A percentile compares a stretch with the other conserved stretches of the same genome.
Conservation (phyloP, 2,329 filamentous ascomycete genomes). For the Hypocreales sp. region DNA sequence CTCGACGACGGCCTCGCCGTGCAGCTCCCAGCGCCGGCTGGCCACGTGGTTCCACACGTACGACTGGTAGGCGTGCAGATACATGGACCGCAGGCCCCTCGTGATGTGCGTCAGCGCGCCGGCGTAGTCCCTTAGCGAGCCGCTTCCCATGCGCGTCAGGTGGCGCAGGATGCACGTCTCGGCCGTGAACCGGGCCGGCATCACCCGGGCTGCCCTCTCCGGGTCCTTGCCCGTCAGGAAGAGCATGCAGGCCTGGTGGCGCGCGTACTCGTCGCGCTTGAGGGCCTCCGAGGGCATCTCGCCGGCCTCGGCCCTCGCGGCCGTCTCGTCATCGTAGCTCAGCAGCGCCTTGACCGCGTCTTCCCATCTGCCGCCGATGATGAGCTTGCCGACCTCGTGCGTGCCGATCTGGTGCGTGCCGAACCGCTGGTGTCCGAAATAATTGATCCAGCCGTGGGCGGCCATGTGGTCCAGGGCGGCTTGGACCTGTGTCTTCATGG, state of each 20-base stretch:
- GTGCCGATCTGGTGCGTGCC: slow-evolving; percentile 79
- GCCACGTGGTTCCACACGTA: slow-evolving; percentile 83
- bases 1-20: slow-evolving; percentile 58
- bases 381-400: slow-evolving; percentile 68
- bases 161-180: slow-evolving; percentile 69
- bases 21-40: slow-evolving; percentile 63
- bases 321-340: slow-evolving; percentile 49
- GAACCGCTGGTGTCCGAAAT: slow-evolving; percentile 94
- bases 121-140: slow-evolving; percentile 51
- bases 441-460: slow-evolving; percentile 81
- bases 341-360: slow-evolving; percentile 68
- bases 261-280: slow-evolving; percentile 60
- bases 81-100: slow-evolving; percentile 77
- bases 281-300: slow-evolving; percentile 29
- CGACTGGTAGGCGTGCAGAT: slow-evolving; percentile 92
- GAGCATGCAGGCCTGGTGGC: slow-evolving; percentile 62
- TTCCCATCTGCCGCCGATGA: slow-evolving; percentile 68
- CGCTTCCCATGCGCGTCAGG: slow-evolving; percentile 35
- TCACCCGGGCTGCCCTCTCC: slow-evolving; percentile 43
- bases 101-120: slow-evolving; percentile 71
- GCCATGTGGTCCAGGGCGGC: slow-evolving; percentile 51
- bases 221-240: slow-evolving; percentile 50
- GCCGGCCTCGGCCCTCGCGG: slow-evolving; percentile 26
- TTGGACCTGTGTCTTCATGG: slow-evolving; percentile 25
- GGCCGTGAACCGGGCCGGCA: slow-evolving; percentile 71